These are phyloP conservation scores for Kodamaea kaohsiungensis DNA, from an alignment of 805 yeast species.

Conservation along the genomic window DNA sequence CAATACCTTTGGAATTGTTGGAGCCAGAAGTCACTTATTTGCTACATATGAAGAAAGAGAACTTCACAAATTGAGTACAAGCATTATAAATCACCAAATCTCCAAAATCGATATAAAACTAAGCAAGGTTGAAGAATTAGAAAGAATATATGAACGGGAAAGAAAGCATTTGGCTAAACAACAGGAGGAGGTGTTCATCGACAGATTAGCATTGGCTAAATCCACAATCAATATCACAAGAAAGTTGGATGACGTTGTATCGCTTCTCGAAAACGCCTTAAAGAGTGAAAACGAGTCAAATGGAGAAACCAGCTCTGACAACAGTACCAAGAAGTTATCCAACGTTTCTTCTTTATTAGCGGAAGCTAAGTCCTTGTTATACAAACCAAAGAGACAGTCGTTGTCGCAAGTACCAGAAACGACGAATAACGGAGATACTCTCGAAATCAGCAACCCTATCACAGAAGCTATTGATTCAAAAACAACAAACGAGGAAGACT, in stretches of 20 bases:
- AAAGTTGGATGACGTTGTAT: constrained; percentile 43
- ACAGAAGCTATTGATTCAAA: constrained; percentile 13
- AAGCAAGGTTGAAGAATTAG: constrained; percentile 57
- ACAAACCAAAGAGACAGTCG: constrained; percentile 32
- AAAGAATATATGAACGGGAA: constrained; percentile 65
- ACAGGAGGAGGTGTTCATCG: constrained; percentile 67
- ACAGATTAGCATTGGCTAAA: constrained; percentile 65
- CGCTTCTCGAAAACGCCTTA: constrained; percentile 12
- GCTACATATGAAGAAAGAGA: constrained; percentile 81
- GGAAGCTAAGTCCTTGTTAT: constrained; percentile 35
- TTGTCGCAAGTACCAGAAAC: constrained; percentile 19
- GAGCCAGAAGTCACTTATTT: constrained; percentile 76
- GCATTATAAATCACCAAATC: constrained; percentile 61
- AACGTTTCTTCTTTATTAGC: constrained; percentile 21
- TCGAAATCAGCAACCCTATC: constrained; percentile 6
- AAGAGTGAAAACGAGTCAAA: constrained; percentile 7
- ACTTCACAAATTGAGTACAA: constrained; percentile 58
- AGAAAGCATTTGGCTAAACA: constrained; percentile 58
- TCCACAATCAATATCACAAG: constrained; percentile 51
- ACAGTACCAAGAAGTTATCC: background rate
- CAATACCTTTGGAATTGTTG: constrained; percentile 73
- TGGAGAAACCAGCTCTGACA: background rate
- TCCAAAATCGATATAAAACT: constrained; percentile 67
- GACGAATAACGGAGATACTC: constrained; percentile 9
- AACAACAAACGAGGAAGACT: constrained; percentile 14